These are phyloP conservation scores for Pseudomassariella vexata DNA, from an alignment of 2,329 filamentous ascomycete genomes.

Conservation along the genomic window DNA sequence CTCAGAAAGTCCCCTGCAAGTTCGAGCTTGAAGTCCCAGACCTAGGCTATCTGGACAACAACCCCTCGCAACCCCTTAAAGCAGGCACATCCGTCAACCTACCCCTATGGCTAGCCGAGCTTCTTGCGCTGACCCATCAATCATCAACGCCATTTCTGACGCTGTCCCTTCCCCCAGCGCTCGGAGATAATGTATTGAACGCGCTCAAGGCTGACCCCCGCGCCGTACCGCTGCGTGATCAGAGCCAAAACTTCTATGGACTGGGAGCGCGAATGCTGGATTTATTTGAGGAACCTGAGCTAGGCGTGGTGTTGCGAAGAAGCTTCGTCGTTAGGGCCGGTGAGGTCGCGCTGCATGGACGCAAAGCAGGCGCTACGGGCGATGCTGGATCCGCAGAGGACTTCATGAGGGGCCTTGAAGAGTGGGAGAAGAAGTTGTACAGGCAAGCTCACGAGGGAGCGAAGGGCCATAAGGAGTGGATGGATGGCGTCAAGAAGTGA, in stretches of 20 bases:
- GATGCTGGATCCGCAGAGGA: constrained; percentile 57
- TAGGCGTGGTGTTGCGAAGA: constrained; percentile 69
- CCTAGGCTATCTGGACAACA: constrained; percentile 85
- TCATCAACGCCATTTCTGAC: constrained; percentile 58
- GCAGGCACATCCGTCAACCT: constrained; percentile 74
- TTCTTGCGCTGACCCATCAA: constrained; percentile 68
- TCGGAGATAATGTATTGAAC: constrained; percentile 76
- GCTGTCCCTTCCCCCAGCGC: constrained; percentile 72
- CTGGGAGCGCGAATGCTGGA: constrained; percentile 82
- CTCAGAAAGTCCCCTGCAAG: constrained; percentile 87
- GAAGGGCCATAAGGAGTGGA: constrained; percentile 65
- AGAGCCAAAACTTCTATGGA: constrained; percentile 83
- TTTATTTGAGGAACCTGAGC: constrained; percentile 74
- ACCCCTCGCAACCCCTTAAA: constrained; percentile 65
- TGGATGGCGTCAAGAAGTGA: constrained; percentile 51
- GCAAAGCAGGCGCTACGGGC: constrained; percentile 69
- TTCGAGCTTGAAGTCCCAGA: constrained; percentile 87
- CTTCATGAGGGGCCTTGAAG: constrained; percentile 82
- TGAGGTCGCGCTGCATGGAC: constrained; percentile 82
- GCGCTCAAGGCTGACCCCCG: constrained; percentile 87
- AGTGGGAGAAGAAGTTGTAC: constrained; percentile 78
- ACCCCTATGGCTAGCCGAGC: constrained; percentile 90
- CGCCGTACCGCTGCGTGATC: constrained; percentile 74
- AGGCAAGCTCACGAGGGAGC: constrained; percentile 68
- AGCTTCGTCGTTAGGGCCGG: constrained; percentile 77